Percentiles rank a stretch among this genome's conserved stretches.
Conservation (phyloP, 805 yeast genomes). For the Kuraishia floccosa region DNA sequence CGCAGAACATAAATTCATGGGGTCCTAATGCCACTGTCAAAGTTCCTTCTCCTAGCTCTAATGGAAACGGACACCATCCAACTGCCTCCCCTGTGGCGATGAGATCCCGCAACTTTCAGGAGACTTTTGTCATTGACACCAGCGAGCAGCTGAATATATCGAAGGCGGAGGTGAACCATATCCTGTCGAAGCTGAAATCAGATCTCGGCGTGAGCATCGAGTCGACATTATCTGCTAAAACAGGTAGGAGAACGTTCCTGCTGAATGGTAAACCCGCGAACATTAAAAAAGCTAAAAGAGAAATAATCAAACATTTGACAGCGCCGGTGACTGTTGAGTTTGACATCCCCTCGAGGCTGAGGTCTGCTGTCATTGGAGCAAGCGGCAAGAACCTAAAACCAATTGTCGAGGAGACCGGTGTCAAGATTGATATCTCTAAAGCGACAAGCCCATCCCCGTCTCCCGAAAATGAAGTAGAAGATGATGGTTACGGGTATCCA, state of each 20-base stretch:
- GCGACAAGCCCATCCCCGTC: slow-evolving; percentile 15
- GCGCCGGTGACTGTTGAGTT: slow-evolving; percentile 56
- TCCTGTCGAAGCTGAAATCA: slow-evolving; percentile 51
- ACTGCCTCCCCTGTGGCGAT: slow-evolving; percentile 27
- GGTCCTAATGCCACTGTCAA: slow-evolving; percentile 42
- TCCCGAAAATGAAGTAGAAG: slow-evolving; percentile 32
- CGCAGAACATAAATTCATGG: too few species aligned
- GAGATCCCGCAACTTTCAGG: slow-evolving; percentile 56
- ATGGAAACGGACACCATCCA: slow-evolving; percentile 11
- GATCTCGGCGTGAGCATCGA: slow-evolving; percentile 60
- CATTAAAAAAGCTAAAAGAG: slow-evolving; percentile 62
- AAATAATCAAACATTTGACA: slow-evolving; percentile 64
- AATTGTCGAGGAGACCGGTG: slow-evolving; percentile 55
- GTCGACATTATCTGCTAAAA: slow-evolving; percentile 66
- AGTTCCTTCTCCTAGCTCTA: slow-evolving; percentile 14
- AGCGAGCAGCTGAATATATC: slow-evolving; percentile 55
- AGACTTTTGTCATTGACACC: slow-evolving; percentile 64
- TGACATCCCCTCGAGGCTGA: slow-evolving; percentile 62
- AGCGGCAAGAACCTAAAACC: slow-evolving; percentile 78
- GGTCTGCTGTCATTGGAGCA: slow-evolving; percentile 77
- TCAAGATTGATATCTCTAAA: slow-evolving; percentile 51
- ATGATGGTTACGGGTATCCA: slow-evolving; percentile 49
- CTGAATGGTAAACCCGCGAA: slow-evolving; percentile 63
- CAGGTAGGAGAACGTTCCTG: slow-evolving; percentile 73
- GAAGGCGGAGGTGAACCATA: slow-evolving; percentile 58